These are phyloP conservation scores for Hygrocybe coccinea DNA, from an alignment of 768 basidiomycete species.

Conservation along the genomic window DNA sequence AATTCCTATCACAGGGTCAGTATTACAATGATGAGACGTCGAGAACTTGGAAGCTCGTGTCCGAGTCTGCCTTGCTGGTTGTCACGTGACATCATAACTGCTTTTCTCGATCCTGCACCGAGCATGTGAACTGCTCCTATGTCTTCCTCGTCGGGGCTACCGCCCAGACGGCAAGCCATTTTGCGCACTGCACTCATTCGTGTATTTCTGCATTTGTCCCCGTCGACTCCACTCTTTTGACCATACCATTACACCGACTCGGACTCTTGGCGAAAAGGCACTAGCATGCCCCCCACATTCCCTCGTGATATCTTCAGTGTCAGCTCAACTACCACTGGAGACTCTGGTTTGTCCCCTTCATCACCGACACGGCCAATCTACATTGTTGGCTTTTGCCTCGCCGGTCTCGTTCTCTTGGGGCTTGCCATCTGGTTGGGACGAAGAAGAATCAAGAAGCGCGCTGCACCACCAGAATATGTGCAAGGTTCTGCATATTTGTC, in stretches of 20 bases:
- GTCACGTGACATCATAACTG: no score
- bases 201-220: no score
- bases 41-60: no score
- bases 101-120: no score
- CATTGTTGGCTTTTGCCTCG: conserved; percentile 50
- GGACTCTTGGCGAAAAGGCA: no score
- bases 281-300: background rate
- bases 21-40: background rate
- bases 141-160: no score
- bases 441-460: conserved; percentile 39
- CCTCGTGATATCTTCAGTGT: background rate
- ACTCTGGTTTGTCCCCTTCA: background rate
- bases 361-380: conserved; percentile 22
- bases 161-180: no score
- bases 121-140: no score
- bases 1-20: background rate
- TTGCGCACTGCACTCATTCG: no score
- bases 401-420: conserved; percentile 36
- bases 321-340: background rate
- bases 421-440: conserved; percentile 42
- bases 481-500: conserved; percentile 42
- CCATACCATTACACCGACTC: no score
- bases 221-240: no score
- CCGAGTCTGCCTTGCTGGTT: no score
- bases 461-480: conserved; percentile 29